Base-by-base conservation (phyloP, 768 basidiomycete species). In the Pleurotus eryngii region DNA sequence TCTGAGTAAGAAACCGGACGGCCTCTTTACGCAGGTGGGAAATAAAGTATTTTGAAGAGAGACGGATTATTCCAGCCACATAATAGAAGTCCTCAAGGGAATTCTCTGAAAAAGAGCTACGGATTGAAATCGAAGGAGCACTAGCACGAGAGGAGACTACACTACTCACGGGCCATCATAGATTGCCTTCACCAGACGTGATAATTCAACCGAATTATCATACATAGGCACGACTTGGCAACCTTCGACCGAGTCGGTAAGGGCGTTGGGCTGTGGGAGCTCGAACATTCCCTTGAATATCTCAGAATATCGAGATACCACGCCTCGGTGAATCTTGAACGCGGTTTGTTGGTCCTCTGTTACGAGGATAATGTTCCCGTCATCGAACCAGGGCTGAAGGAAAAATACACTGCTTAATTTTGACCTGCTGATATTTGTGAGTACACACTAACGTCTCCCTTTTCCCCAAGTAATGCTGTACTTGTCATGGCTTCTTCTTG, bases 41-140 rank as follows among this genome's bases (percentile, higher is more conserved):
- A 35, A 85, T 77, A 63, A 84, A 80, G 56, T 86, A 86, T 60
- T 86, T 86, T 27, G 79, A 83, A 9, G 83, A 65, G 11, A 86
- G 69, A 17, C 84, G 82, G 14, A 86, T 69, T 42, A 85, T 79
- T 4, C 82, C 80, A 30, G 82, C 78, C n/a, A 82, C 67, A 59
- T 78, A 72, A 60, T 77, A 79, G 65, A 85, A 85, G 59, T 84
- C 81, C n/a, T 77, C 71, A 40, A 78, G 69, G 24, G 67, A 71
- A 30, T 68, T 63, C 57, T 75, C 74, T 27, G 70, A 59, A 46
- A 79, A 79, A 3, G 63, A 63, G n/a, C 76, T 77, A 43, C 12
- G 22, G 26, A n/a, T 18, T 38, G 24, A 47, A 54, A 38, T 26
- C 22, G 30, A 49, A 49, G 9, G 37, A 51, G 37, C 22, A 9